These are phyloP conservation scores for Arctium minus DNA, from an alignment of 129 eudicot species.

Conservation along the genomic window DNA sequence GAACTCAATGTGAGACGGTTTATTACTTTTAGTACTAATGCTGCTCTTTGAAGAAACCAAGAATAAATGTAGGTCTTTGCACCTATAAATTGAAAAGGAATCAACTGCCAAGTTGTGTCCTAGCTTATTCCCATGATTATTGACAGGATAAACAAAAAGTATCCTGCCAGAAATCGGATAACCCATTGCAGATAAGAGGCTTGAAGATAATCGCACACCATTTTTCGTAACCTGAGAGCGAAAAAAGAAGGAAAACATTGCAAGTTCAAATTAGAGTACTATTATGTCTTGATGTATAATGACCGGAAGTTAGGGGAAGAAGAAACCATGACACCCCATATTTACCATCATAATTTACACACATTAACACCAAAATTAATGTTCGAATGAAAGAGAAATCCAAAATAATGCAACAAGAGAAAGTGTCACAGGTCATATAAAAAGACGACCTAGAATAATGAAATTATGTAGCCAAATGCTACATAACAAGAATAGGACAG, in stretches of 20 bases:
- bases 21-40: constrained; percentile 14
- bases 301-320: too few relatives aligned
- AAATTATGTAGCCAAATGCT: too few relatives aligned
- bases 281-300: too few relatives aligned
- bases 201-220: constrained; percentile 69
- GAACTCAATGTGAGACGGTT: constrained; percentile 8
- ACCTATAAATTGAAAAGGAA: constrained; percentile 29
- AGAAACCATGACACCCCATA: too few relatives aligned
- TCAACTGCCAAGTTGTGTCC: constrained; percentile 1
- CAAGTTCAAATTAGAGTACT: not conserved
- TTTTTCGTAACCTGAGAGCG: constrained; percentile 59
- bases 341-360: too few relatives aligned
- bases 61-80: constrained; percentile 61
- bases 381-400: too few relatives aligned
- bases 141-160: constrained; percentile 60
- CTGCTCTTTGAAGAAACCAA: constrained; percentile 40
- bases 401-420: too few relatives aligned
- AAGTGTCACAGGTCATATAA: too few relatives aligned
- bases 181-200: constrained; percentile 73
- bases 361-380: too few relatives aligned
- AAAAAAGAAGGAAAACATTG: not conserved
- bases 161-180: constrained; percentile 66
- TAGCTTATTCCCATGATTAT: constrained; percentile 35
- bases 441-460: too few relatives aligned
- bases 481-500: too few relatives aligned